Base-by-base conservation (phyloP, 805 yeast species). In the Metschnikowia reukaufii region DNA sequence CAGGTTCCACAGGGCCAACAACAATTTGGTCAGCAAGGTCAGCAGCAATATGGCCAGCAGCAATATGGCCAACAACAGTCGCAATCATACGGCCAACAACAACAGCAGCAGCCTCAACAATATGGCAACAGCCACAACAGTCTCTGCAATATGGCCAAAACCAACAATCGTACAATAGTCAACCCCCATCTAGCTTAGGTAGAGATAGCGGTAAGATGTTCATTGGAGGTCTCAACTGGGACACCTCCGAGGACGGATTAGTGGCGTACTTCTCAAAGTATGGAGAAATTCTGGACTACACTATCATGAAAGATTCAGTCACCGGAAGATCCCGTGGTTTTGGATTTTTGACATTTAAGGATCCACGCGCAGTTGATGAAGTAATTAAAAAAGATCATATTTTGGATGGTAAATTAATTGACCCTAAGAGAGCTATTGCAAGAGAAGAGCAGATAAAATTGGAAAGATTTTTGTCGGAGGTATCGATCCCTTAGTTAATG, bases 401-500 rank as follows among this genome's bases (percentile, higher is more conserved):
- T 45, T 73, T 92, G 42, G 99, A 92, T 62, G 98, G 98, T 54
- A 92, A 92, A 67, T 86, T 92, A 50, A 94, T 92, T 63, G 99
- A 92, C 65, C 98, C 99, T 33, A 92, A 92, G 66, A 81, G 98
- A 60, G 97, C 99, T 20, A 92, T 92, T 60, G 97, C 98, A 30
- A 86, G 88, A 65, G 97, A 92, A 64, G 97, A 92, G 66, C 99
- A 92, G 97, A 91, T 64, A 88, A 87, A 64, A 89, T 96, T 15
- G 96, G 97, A 57, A 92, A 92, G 72, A 91, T 92, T 56, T 92
- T 92, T 62, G 97, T 92, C 34, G 99, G 99, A 55, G 99, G 99
- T 56, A 86, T 92, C 50, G 91, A 96, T 44, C 88, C 95, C 17
- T 92, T 88, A 62, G 96, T 91, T 43, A 89, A 90, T 52, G 97